Percentiles rank a stretch among this genome's conserved stretches.
Evolutionary conservation across 2,329 filamentous ascomycete genomes (phyloP).

Genomic region (Fusarium stilboides): DNA sequence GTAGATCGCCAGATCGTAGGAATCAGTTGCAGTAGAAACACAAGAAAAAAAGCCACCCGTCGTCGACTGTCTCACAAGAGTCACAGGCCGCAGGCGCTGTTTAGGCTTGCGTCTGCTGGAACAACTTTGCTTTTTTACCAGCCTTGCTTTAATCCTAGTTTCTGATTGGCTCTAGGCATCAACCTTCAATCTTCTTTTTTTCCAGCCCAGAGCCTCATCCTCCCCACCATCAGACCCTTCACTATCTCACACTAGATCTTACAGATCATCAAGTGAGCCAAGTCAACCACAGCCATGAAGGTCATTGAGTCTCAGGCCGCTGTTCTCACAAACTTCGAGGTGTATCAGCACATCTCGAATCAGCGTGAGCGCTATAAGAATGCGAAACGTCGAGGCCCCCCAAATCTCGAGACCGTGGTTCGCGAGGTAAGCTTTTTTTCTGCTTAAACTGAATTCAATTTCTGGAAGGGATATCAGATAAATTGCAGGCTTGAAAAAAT

Average conservation of each 20-base stretch:
- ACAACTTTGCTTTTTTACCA: neutral
- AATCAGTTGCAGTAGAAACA: neutral
- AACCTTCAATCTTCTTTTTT: constrained; percentile 3
- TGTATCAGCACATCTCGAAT: constrained; percentile 75
- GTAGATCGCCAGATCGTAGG: constrained; percentile 2
- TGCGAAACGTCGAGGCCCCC: constrained; percentile 66
- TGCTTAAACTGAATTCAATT: neutral
- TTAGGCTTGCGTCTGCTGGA: constrained; percentile 5
- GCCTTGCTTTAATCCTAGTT: neutral
- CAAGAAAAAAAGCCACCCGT: constrained; percentile 8
- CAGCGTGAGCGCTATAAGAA: constrained; percentile 68
- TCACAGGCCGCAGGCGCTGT: constrained; percentile 1
- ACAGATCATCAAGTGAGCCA: constrained; percentile 2
- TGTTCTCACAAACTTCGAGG: constrained; percentile 80
- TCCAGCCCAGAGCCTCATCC: constrained; percentile 25
- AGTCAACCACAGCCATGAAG: constrained; percentile 67
- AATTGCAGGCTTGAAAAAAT: neutral
- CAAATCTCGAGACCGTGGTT: constrained; percentile 73
- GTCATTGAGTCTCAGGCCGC: constrained; percentile 80
- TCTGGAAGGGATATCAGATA: neutral
- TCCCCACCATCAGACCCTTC: constrained; percentile 31
- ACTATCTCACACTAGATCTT: constrained; percentile 2
- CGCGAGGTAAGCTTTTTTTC: constrained; percentile 69
- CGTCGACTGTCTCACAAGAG: constrained; percentile 5
- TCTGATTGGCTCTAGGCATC: constrained; percentile 27